Base-by-base conservation (phyloP, 2,329 filamentous ascomycete genomes). In the Acrocalymma vagum region DNA sequence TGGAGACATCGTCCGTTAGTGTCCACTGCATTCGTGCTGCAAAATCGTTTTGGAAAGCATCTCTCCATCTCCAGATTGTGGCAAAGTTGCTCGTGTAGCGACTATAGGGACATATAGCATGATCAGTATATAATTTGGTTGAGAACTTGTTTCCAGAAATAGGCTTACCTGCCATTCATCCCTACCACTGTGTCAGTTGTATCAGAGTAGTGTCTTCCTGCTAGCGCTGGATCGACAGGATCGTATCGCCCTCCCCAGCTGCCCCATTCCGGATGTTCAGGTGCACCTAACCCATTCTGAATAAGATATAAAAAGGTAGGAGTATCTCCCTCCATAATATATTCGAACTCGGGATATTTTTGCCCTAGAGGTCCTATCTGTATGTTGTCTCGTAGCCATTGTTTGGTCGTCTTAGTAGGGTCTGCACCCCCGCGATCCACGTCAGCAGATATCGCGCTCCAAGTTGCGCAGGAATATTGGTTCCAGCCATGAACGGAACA, bases 361-460 rank as follows among this genome's bases (percentile, higher is more conserved):
- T 48, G 53, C 31, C 67, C 59, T 6, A 80, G 59, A 0, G 69
- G 61, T 0, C 75, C 74, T 15, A 79, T 68, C 45, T 80, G 78
- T 31, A 82, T 74, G 49, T 81, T 69, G 21, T 74, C 62, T 29
- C 70, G 68, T 27, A 81, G 56, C 78, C 78, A 82, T 14, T 72
- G 63, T 33, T 74, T 71, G 9, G 70, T 72, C 9, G 80, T 62
- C 26, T 73, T 72, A 7, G 64, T 63, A 20, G 64, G 60, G 42
- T 81, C 75, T 0, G 77, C 73, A 1, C 75, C 76, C 3, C 72
- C 70, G 24, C 71, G 58, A 32, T 77, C 72, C 38, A 76, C 74
- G 16, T 77, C 74, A 7, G 75, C 75, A 2, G 71, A 76, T 29
- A 83, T 83, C 2, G 79, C 79, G 2, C 64, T 70, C 79, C 80